A percentile compares a stretch with the other conserved stretches of the same genome.
These are phyloP conservation scores for Rubia yunnanensis DNA, from an alignment of 257 asterid species.

Conservation along the genomic window DNA sequence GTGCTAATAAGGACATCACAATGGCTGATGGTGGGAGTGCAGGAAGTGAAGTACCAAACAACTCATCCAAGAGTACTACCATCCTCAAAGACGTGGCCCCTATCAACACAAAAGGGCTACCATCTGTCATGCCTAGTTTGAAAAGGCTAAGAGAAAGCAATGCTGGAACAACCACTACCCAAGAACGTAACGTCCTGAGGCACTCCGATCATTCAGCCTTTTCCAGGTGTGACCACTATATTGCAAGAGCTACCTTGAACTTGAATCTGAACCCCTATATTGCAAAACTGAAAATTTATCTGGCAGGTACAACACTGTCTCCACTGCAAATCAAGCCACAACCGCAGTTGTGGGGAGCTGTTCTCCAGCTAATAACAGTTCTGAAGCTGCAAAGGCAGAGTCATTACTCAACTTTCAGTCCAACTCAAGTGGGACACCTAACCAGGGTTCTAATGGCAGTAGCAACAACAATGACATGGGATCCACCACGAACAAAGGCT, in stretches of 20 bases:
- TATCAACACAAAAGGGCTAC: slow-evolving; percentile 22
- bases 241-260: not conserved
- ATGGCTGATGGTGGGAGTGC: slow-evolving; percentile 17
- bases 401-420: slow-evolving; percentile 26
- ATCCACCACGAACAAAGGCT: slow-evolving; percentile 37
- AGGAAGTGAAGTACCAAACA: slow-evolving; percentile 19
- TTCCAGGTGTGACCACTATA: slow-evolving; percentile 24
- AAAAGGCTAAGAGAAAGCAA: slow-evolving; percentile 26
- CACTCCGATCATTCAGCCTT: slow-evolving; percentile 45
- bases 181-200: slow-evolving; percentile 32
- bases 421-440: slow-evolving; percentile 31
- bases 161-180: slow-evolving; percentile 23
- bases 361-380: slow-evolving; percentile 34
- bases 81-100: slow-evolving; percentile 17
- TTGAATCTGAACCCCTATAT: not conserved
- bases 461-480: slow-evolving; percentile 44
- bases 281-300: not conserved
- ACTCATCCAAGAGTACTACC: slow-evolving; percentile 15
- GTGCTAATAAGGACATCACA: slow-evolving; percentile 11
- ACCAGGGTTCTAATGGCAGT: slow-evolving; percentile 38
- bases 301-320: slow-evolving; percentile 32
- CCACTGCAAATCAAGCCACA: slow-evolving; percentile 31
- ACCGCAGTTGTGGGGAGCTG: slow-evolving; percentile 41
- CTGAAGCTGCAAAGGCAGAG: slow-evolving; percentile 35
- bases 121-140: slow-evolving; percentile 32